Conservation (phyloP, 2,329 filamentous ascomycete genomes). For the Colletotrichum camelliae region DNA sequence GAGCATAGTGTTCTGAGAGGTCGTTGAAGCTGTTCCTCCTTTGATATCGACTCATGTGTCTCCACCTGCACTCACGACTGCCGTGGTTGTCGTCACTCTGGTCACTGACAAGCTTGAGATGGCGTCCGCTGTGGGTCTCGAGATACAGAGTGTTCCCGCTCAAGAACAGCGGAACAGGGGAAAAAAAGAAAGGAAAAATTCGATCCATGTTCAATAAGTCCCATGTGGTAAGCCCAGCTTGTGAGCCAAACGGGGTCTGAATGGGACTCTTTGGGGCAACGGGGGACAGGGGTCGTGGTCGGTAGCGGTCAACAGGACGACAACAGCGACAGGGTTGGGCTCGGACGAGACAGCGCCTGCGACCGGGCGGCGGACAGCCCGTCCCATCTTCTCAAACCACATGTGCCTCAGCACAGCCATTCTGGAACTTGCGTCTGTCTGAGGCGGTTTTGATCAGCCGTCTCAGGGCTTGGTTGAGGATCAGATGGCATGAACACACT, state of each 20-base stretch:
- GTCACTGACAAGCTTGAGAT: background rate
- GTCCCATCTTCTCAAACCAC: conserved; percentile 30
- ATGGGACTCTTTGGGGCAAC: background rate
- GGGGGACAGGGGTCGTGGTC: background rate
- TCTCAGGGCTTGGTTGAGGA: conserved; percentile 26
- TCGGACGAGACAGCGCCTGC: conserved; percentile 12
- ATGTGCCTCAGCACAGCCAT: conserved; percentile 32
- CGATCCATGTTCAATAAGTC: conserved; percentile 9
- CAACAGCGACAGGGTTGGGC: background rate
- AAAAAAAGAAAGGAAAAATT: background rate
- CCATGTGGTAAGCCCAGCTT: background rate
- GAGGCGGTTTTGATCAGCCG: conserved; percentile 26
- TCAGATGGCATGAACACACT: conserved; percentile 22
- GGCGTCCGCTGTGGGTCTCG: background rate
- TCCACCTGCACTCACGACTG: background rate
- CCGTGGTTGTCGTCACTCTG: background rate
- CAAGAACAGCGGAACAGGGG: background rate
- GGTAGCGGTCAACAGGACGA: background rate
- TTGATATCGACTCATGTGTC: background rate
- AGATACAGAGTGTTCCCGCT: background rate
- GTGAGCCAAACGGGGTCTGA: background rate
- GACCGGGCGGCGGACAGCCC: conserved; percentile 10
- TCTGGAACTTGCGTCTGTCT: conserved; percentile 20
- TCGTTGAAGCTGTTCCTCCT: background rate
- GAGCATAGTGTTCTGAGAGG: background rate